These are phyloP conservation scores for Epithele typhae DNA, from an alignment of 768 basidiomycete genomes.

Conservation along the genomic window DNA sequence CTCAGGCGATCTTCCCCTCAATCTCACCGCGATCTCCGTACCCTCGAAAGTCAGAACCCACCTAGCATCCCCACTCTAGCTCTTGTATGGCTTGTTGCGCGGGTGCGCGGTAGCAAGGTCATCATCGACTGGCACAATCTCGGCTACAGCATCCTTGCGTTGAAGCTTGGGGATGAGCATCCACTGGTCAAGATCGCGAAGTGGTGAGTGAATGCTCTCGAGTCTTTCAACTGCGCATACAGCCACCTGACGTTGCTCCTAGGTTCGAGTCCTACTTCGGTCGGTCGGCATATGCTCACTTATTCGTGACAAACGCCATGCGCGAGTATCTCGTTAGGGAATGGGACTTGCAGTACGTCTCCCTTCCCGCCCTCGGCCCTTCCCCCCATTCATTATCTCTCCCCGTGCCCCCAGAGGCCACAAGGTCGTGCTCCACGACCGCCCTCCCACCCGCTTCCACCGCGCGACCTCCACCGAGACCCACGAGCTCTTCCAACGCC, in stretches of 20 bases:
- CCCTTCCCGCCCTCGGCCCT: neutral
- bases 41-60: slow-evolving; percentile 64
- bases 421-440: slow-evolving; percentile 80
- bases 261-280: slow-evolving; percentile 90
- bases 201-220: slow-evolving; percentile 43
- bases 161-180: slow-evolving; percentile 70
- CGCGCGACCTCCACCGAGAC: slow-evolving; percentile 63
- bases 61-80: slow-evolving; percentile 93
- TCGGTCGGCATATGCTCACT: slow-evolving; percentile 74
- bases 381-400: slow-evolving; percentile 3
- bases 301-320: slow-evolving; percentile 94
- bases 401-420: slow-evolving; percentile 65
- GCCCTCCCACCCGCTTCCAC: slow-evolving; percentile 85
- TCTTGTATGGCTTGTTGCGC: slow-evolving; percentile 71
- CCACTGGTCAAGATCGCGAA: slow-evolving; percentile 69
- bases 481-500: slow-evolving; percentile 65
- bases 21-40: no score
- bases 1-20: slow-evolving; percentile 23
- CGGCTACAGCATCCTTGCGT: slow-evolving; percentile 86
- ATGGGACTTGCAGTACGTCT: slow-evolving; percentile 73
- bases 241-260: neutral
- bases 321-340: slow-evolving; percentile 58
- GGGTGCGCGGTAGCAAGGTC: slow-evolving; percentile 71
- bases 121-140: slow-evolving; percentile 99
- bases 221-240: neutral